Evolutionary conservation across 176 grass and related monocot species (phyloP).

Genomic region (Bolboschoenus planiculmis): DNA sequence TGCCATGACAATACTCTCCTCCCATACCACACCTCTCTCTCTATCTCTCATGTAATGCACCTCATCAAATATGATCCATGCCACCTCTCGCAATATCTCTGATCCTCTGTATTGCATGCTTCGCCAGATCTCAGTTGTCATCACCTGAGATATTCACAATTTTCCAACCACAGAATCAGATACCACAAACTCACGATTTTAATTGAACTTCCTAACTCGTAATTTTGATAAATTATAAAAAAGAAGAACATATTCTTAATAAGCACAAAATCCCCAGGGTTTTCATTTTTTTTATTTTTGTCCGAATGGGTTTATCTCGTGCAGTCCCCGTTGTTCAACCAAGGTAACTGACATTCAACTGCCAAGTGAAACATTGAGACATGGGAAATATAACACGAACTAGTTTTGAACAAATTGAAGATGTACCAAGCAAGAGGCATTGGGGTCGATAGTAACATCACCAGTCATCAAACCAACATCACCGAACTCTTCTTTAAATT

Average conservation of each 20-base stretch:
- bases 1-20: slow-evolving; percentile 98
- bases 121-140: slow-evolving; percentile 98
- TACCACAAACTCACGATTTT: neutral
- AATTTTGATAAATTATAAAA: neutral
- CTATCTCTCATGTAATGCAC: slow-evolving; percentile 98
- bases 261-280: neutral
- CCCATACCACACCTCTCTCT: slow-evolving; percentile 96
- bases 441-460: slow-evolving; percentile 86
- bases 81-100: slow-evolving; percentile 86
- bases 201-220: neutral
- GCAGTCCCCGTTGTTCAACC: neutral
- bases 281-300: neutral
- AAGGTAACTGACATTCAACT: neutral
- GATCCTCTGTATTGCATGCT: slow-evolving; percentile 98
- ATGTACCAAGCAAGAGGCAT: slow-evolving; percentile 78
- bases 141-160: slow-evolving; percentile 43
- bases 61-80: slow-evolving; percentile 96
- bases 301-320: neutral
- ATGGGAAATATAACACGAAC: neutral
- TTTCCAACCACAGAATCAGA: neutral
- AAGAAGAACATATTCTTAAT: neutral
- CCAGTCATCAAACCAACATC: slow-evolving; percentile 95
- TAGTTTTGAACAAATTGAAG: neutral
- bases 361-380: neutral
- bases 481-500: slow-evolving; percentile 88